Base-by-base conservation (phyloP, 768 basidiomycete genomes). In the Xerocomus brunneocitrinus region DNA sequence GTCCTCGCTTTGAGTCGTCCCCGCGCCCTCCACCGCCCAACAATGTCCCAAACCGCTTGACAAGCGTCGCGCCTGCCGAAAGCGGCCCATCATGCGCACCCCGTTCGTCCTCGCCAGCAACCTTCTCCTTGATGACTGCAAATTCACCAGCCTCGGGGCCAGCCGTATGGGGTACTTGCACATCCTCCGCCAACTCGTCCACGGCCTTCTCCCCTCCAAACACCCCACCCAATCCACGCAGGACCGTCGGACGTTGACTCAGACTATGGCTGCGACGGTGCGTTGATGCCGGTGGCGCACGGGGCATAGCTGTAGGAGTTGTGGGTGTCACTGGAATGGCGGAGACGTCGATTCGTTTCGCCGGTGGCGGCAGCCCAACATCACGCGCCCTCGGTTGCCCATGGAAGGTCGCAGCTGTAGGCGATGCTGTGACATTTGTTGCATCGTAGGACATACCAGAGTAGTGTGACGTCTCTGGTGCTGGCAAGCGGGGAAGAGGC, bases 251-350 rank as follows among this genome's bases (percentile, higher is more conserved):
- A 19, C 89, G 72, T 64, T 91, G 87, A 60, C 85, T 89, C 68
- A 93, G 77, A 63, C 88, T 89, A 66, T 92, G 91, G 56, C 88
- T 91, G 50, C 90, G 76, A 49, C 85, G 77, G 69, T 94, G 91
- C 5, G 85, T 88, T 30, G 85, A 84, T 4, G 84, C 86, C 8
- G 87, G 82, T 3, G 91, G 90, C 1, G 87, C 82, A 34, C 87
- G 77, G 0, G 87, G 88, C 51, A 81, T 47, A 3, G 72, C 48
- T 22, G 68, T 63, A 5, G 64, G 47, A 0, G 68, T 50, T 16
- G 69, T 72, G 0, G 71, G 63, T 0, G 72, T 65, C 1, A 55
- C 43, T 1, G 71, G 62, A 14, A 50, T 9, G 7, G 49, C 46
- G 32, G 57, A 35, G 19, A 67, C 53, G 32, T 75, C 75, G 28